Conservation (phyloP, 345 rosid species). For the Camelina sativa region DNA sequence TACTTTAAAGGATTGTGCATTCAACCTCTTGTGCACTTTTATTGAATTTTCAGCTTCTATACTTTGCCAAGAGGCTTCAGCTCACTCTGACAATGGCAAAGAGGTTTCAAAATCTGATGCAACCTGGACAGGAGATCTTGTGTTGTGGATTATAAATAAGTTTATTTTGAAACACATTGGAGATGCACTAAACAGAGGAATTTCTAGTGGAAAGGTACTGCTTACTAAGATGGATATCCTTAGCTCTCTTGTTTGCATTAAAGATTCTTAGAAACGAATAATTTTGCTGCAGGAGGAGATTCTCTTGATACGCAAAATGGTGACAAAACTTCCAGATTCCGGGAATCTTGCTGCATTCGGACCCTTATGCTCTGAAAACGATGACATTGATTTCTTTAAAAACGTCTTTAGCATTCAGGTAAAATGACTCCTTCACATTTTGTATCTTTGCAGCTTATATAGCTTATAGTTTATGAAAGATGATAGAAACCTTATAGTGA, state of each 20-base stretch:
- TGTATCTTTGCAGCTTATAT: neutral
- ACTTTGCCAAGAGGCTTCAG: constrained; percentile 46
- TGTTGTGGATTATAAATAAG: constrained; percentile 58
- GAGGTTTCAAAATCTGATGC: constrained; percentile 41
- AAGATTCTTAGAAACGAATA: neutral
- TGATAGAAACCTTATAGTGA: neutral
- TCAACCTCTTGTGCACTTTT: constrained; percentile 60
- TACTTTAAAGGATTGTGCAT: constrained; percentile 68
- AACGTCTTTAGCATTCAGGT: constrained; percentile 79
- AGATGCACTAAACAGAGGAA: constrained; percentile 57
- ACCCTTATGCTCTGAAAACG: constrained; percentile 72
- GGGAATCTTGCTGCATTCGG: constrained; percentile 56
- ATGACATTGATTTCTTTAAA: constrained; percentile 81
- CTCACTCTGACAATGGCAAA: constrained; percentile 36
- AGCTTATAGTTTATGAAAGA: constrained; percentile 1
- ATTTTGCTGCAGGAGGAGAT: constrained; percentile 72
- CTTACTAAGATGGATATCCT: no score
- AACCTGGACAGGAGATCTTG: constrained; percentile 57
- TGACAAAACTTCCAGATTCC: constrained; percentile 64
- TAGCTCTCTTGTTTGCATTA: constrained; percentile 9
- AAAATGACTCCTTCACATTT: neutral
- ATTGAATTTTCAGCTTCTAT: constrained; percentile 63
- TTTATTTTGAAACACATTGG: constrained; percentile 72
- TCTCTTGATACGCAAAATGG: constrained; percentile 75
- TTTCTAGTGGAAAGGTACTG: constrained; percentile 55